Evolutionary conservation across 1,284 basidiomycete genomes (phyloP).

Genomic region (Abortiporus biennis): DNA sequence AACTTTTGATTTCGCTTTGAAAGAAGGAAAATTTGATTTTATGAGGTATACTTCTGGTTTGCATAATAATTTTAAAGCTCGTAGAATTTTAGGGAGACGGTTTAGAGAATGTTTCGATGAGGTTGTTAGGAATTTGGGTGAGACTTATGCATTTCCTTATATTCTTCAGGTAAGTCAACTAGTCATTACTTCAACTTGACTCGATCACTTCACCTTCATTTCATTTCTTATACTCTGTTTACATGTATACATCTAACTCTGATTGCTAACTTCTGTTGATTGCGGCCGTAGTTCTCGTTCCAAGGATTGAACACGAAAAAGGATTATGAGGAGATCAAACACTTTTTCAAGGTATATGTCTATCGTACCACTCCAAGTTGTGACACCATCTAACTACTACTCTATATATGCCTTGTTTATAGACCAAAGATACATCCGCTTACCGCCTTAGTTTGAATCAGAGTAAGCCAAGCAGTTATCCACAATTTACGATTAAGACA

Average conservation of each 20-base stretch:
- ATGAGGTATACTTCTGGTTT: background rate
- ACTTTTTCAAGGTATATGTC: conserved; percentile 3
- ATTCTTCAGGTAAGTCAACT: too few species aligned
- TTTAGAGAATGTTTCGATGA: background rate
- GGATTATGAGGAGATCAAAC: conserved; percentile 4
- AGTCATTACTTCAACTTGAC: too few species aligned
- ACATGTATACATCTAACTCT: too few species aligned
- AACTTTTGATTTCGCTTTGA: too few species aligned
- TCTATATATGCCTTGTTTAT: too few species aligned
- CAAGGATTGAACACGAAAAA: background rate
- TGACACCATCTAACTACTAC: too few species aligned
- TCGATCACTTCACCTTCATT: too few species aligned
- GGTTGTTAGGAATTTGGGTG: background rate
- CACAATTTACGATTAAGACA: conserved; percentile 4
- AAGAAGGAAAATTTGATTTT: background rate
- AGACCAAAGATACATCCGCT: too few species aligned
- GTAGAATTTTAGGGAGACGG: background rate
- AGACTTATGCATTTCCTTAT: background rate
- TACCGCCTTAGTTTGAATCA: too few species aligned
- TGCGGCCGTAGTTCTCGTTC: background rate
- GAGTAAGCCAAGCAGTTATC: background rate
- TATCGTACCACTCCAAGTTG: too few species aligned
- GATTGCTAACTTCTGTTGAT: too few species aligned
- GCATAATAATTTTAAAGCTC: background rate
- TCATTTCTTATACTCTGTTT: too few species aligned